phyloP scores from a whole-genome alignment of 2,329 filamentous ascomycete species.

The Colletotrichum truncatum region DNA sequence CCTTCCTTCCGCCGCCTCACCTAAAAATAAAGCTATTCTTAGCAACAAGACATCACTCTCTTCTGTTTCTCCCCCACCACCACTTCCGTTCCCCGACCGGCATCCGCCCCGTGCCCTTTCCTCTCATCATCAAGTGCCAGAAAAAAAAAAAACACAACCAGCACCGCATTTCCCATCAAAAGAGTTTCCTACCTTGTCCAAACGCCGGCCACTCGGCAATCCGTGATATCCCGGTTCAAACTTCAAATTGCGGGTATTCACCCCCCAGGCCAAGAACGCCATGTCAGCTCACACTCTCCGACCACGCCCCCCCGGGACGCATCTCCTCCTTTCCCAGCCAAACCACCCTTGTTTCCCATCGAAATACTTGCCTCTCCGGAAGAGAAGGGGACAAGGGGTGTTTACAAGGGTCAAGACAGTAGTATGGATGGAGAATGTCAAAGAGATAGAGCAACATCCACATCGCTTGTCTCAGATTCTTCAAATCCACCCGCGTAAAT shows the following conservation, averaged over 20 bases:
- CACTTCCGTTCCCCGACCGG: not conserved
- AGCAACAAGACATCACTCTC: not conserved
- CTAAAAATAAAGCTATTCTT: constrained; percentile 26
- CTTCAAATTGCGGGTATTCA: too few relatives aligned
- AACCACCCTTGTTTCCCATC: too few relatives aligned
- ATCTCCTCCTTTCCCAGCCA: too few relatives aligned
- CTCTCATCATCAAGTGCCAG: too few relatives aligned
- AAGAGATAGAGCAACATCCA: not conserved
- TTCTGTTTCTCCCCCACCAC: not conserved
- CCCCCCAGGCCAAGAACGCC: too few relatives aligned
- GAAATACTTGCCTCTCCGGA: not conserved
- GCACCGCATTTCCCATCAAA: not conserved
- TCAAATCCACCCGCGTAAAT: not conserved
- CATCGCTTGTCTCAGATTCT: not conserved
- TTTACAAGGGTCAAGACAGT: not conserved
- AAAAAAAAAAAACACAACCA: not conserved
- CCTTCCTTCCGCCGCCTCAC: not conserved
- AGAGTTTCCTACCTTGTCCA: too few relatives aligned
- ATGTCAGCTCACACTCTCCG: too few relatives aligned
- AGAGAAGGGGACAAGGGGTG: not conserved
- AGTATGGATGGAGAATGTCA: not conserved
- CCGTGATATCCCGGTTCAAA: too few relatives aligned
- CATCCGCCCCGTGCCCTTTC: constrained; percentile 2
- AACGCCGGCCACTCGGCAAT: too few relatives aligned
- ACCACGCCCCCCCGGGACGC: too few relatives aligned